Percentiles rank a stretch among this genome's conserved stretches.
phyloP scores from a whole-genome alignment of 2,329 filamentous ascomycete genomes.

The Penicillium sp. region DNA sequence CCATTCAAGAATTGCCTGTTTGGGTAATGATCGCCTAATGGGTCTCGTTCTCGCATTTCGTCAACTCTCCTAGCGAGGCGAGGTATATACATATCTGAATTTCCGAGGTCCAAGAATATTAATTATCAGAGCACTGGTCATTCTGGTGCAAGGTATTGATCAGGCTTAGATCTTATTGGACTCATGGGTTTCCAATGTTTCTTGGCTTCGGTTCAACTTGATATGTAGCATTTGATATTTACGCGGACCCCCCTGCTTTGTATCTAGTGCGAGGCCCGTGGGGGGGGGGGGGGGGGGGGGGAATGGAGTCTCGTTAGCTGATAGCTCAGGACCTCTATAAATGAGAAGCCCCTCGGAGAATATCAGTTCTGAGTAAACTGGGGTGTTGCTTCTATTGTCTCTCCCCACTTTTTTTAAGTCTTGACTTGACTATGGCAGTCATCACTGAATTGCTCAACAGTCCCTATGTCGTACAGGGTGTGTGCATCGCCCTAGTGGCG shows the following conservation, averaged over 20 bases:
- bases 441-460: slow-evolving; percentile 23
- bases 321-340: neutral
- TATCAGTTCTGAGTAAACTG: neutral
- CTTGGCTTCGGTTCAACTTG: slow-evolving; percentile 1
- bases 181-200: neutral
- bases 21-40: slow-evolving; percentile 18
- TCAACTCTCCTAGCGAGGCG: too few relatives aligned
- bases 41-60: slow-evolving; percentile 18
- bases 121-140: neutral
- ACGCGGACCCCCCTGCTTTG: neutral
- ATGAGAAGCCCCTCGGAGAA: neutral
- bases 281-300: too few relatives aligned
- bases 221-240: neutral
- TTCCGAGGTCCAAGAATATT: too few relatives aligned
- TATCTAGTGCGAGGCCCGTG: neutral
- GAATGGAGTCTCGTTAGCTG: neutral
- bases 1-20: slow-evolving; percentile 12
- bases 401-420: neutral
- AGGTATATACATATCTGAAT: too few relatives aligned
- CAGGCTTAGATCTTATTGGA: neutral
- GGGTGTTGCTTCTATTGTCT: neutral
- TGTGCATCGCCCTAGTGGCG: slow-evolving; percentile 19
- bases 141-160: neutral
- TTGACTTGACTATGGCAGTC: slow-evolving; percentile 23
- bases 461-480: slow-evolving; percentile 22